Conservation (phyloP, 2,329 filamentous ascomycete species). For the Xylaria arbuscula region DNA sequence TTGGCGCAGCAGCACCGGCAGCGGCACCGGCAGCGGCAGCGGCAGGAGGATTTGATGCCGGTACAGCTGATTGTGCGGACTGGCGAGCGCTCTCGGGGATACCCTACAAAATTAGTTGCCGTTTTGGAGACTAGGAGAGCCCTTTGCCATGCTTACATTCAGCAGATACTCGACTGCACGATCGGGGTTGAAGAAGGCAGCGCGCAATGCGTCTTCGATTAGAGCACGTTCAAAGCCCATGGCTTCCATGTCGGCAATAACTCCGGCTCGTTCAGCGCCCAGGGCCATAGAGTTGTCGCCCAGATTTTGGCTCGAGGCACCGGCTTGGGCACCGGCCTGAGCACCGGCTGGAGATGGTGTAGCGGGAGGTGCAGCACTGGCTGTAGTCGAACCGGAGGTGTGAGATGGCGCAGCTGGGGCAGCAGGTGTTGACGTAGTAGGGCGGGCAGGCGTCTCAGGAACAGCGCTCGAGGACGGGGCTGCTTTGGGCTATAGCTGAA, state of each 20-base stretch:
- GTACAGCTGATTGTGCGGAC: slow-evolving; percentile 68
- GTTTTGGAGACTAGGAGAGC: slow-evolving; percentile 8
- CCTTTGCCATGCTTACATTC: slow-evolving; percentile 68
- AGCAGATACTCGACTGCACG: slow-evolving; percentile 96
- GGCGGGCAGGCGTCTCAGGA: slow-evolving; percentile 71
- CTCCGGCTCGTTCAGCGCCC: slow-evolving; percentile 82
- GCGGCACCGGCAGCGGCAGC: slow-evolving; percentile 58
- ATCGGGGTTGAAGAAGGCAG: slow-evolving; percentile 96
- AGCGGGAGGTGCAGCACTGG: slow-evolving; percentile 60
- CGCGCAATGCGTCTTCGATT: slow-evolving; percentile 94
- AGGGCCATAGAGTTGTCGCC: slow-evolving; percentile 86
- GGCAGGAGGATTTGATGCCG: slow-evolving; percentile 49
- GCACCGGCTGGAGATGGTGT: slow-evolving; percentile 64
- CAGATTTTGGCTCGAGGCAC: slow-evolving; percentile 61
- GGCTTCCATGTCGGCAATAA: slow-evolving; percentile 91
- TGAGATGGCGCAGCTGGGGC: slow-evolving; percentile 63
- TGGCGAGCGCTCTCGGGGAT: slow-evolving; percentile 87
- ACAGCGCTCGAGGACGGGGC: slow-evolving; percentile 71
- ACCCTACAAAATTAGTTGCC: slow-evolving; percentile 65
- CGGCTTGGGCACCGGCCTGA: slow-evolving; percentile 45
- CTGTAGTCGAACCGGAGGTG: slow-evolving; percentile 50
- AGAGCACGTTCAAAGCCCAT: slow-evolving; percentile 94
- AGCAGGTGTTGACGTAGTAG: slow-evolving; percentile 62
- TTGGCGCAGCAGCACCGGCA: slow-evolving; percentile 53
- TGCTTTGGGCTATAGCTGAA: slow-evolving; percentile 74